A percentile compares a stretch with the other conserved stretches of the same genome.
Conservation (phyloP, 1,139 yeast genomes). For the Candida glucosophila region DNA sequence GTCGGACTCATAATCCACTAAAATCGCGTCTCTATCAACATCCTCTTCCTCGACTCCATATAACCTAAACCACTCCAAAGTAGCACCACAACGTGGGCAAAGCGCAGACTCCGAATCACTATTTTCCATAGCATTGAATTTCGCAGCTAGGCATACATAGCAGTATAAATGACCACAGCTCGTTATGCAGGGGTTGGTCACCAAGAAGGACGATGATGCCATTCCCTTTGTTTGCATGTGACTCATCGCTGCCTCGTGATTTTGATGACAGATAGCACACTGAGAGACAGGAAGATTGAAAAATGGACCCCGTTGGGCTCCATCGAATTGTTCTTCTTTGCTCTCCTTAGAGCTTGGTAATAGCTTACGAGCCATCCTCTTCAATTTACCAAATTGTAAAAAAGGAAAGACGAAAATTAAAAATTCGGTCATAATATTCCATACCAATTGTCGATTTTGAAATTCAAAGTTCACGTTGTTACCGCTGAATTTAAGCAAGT, state of each 20-base stretch:
- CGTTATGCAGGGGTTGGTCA: conserved; percentile 59
- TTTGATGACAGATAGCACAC: conserved; percentile 50
- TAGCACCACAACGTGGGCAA: conserved; percentile 46
- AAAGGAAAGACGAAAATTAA: conserved; percentile 67
- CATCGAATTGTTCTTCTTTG: too few species aligned
- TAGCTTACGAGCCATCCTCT: conserved; percentile 21
- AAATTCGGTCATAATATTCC: conserved; percentile 87
- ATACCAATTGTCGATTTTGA: conserved; percentile 78
- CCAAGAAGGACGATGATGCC: conserved; percentile 13
- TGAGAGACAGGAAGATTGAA: conserved; percentile 48
- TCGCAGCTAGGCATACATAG: conserved; percentile 60
- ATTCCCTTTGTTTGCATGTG: conserved; percentile 24
- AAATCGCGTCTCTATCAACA: conserved; percentile 25
- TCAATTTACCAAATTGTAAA: conserved; percentile 36
- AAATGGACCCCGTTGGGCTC: conserved; percentile 13
- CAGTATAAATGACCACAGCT: conserved; percentile 76
- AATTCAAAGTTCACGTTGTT: conserved; percentile 74
- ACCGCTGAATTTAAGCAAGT: conserved; percentile 50
- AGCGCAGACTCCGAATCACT: conserved; percentile 40
- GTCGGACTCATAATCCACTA: conserved; percentile 12
- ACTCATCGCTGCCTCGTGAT: conserved; percentile 22
- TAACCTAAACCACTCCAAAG: conserved; percentile 38
- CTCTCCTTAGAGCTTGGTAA: conserved; percentile 7
- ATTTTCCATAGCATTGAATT: conserved; percentile 39
- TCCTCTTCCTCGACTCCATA: conserved; percentile 26